Conservation (phyloP, 2,329 filamentous ascomycete genomes). For the Metarhizium robertsii region DNA sequence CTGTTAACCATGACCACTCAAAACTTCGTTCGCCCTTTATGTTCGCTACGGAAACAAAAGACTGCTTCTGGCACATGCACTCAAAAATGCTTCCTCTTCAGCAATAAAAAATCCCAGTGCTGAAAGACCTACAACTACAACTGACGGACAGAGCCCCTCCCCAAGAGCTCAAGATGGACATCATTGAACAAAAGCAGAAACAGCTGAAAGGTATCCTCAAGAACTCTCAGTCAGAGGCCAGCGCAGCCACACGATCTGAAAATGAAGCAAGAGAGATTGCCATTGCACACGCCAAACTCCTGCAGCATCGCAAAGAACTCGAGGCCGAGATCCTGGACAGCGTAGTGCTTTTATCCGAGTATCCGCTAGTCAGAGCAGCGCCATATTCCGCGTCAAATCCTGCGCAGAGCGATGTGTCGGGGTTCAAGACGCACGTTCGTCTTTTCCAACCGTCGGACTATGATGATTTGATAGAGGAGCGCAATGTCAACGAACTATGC, state of each 20-base stretch:
- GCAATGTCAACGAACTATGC: constrained; percentile 73
- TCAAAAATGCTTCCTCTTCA: background rate
- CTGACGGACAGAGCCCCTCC: background rate
- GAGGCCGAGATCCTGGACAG: constrained; percentile 64
- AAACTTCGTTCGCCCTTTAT: background rate
- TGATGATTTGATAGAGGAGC: constrained; percentile 79
- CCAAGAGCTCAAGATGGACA: constrained; percentile 1
- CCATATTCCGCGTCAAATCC: constrained; percentile 34
- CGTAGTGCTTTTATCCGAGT: constrained; percentile 61
- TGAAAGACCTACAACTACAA: background rate
- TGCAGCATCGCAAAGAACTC: constrained; percentile 73
- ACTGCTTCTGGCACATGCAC: background rate
- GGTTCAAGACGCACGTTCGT: constrained; percentile 57
- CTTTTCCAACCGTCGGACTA: constrained; percentile 83
- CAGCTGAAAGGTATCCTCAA: constrained; percentile 53
- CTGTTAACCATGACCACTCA: too few relatives aligned
- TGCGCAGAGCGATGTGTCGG: constrained; percentile 48
- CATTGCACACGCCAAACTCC: constrained; percentile 69
- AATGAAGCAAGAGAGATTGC: constrained; percentile 52
- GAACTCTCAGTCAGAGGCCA: constrained; percentile 26
- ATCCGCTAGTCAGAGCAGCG: constrained; percentile 30
- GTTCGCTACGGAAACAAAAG: background rate
- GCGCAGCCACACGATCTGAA: constrained; percentile 14
- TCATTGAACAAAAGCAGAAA: constrained; percentile 19
- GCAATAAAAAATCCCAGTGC: background rate